Percentiles rank a stretch among this genome's conserved stretches.
These are phyloP conservation scores for Cytospora paraplurivora DNA, from an alignment of 2,329 filamentous ascomycete species.

Conservation along the genomic window DNA sequence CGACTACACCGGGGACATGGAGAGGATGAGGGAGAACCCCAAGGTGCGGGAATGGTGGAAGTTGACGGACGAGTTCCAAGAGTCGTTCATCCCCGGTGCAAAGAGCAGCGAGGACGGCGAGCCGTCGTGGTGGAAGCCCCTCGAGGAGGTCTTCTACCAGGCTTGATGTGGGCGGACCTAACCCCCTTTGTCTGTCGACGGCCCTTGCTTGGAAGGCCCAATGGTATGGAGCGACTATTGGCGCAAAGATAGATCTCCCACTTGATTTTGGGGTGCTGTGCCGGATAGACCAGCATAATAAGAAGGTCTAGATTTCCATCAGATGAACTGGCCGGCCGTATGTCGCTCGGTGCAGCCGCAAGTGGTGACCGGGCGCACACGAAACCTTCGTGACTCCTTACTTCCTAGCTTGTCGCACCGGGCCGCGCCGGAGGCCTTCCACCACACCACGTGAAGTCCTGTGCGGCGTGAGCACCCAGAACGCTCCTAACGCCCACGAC, in stretches of 20 bases:
- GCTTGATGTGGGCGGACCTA: constrained; percentile 39
- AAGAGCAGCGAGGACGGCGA: constrained; percentile 59
- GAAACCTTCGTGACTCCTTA: too few species aligned
- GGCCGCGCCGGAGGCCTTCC: not conserved
- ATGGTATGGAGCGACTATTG: not conserved
- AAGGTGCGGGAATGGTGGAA: constrained; percentile 79
- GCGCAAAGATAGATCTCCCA: not conserved
- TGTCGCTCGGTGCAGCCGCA: not conserved
- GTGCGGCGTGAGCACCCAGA: too few species aligned
- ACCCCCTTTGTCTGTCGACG: not conserved
- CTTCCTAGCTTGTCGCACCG: not conserved
- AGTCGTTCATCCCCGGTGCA: constrained; percentile 61
- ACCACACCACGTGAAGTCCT: too few species aligned
- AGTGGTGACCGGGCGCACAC: not conserved
- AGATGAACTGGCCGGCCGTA: not conserved
- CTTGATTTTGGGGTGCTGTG: not conserved
- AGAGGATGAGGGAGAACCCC: constrained; percentile 70
- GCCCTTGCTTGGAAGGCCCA: too few species aligned
- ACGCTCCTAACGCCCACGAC: too few species aligned
- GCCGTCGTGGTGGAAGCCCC: constrained; percentile 68
- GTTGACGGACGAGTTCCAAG: constrained; percentile 78
- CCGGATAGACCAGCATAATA: not conserved
- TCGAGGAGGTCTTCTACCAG: constrained; percentile 70
- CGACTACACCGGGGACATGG: constrained; percentile 75
- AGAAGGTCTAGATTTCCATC: not conserved